phyloP scores from a whole-genome alignment of 345 rosid genomes.

The Capsella bursapastoris region DNA sequence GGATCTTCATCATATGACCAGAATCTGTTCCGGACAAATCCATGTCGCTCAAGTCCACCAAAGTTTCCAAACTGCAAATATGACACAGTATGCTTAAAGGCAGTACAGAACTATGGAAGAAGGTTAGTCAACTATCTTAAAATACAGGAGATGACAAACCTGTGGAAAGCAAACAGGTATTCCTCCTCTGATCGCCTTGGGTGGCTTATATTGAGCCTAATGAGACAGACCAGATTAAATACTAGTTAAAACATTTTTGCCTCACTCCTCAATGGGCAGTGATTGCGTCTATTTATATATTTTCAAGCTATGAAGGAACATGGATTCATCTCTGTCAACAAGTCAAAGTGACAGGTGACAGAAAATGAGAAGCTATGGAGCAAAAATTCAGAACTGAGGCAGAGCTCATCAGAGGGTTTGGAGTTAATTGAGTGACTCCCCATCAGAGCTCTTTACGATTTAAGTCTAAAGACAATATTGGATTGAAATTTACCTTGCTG shows the following conservation, averaged over 20 bases:
- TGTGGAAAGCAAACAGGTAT: slow-evolving; percentile 91
- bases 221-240: slow-evolving; percentile 16
- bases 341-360: not conserved
- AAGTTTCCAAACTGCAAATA: slow-evolving; percentile 72
- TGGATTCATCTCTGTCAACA: slow-evolving; percentile 11
- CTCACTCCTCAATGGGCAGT: not conserved
- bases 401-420: slow-evolving; percentile 3
- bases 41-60: slow-evolving; percentile 84
- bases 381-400: not conserved
- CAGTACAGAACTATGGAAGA: slow-evolving; percentile 3
- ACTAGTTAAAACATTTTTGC: not conserved
- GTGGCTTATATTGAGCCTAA: slow-evolving; percentile 75
- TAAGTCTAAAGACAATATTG: not conserved
- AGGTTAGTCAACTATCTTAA: slow-evolving; percentile 15
- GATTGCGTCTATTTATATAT: not conserved
- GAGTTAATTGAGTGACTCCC: not conserved
- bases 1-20: slow-evolving; percentile 85
- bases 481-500: slow-evolving; percentile 60
- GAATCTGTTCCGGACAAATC: slow-evolving; percentile 80
- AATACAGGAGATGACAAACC: slow-evolving; percentile 55
- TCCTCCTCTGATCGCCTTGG: slow-evolving; percentile 85
- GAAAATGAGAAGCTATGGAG: slow-evolving; percentile 17
- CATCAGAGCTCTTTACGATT: not conserved
- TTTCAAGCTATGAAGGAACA: not conserved
- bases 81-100: slow-evolving; percentile 9